Evolutionary conservation across 129 eudicot species (phyloP).

Genomic region (Flaveria brownii): DNA sequence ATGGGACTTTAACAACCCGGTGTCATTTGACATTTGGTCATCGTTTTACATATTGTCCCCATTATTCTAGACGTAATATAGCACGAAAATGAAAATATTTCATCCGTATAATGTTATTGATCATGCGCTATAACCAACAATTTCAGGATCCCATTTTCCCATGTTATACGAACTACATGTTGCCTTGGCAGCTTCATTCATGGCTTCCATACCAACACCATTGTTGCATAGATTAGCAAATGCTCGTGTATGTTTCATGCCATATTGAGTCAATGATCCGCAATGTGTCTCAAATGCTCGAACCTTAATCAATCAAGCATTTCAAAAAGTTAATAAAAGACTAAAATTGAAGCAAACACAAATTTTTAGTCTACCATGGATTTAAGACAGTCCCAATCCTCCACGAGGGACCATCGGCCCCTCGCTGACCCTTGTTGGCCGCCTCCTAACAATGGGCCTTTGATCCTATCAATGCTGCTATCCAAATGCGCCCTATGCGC

Average conservation of each 20-base stretch:
- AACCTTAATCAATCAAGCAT: conserved; percentile 43
- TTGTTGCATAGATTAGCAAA: conserved; percentile 76
- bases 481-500: conserved; percentile 61
- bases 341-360: not conserved
- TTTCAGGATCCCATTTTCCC: conserved; percentile 40
- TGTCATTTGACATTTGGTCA: too few relatives aligned
- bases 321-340: not conserved
- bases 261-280: conserved; percentile 75
- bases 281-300: conserved; percentile 65
- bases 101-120: not conserved
- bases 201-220: conserved; percentile 29
- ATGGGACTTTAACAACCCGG: too few relatives aligned
- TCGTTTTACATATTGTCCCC: too few relatives aligned
- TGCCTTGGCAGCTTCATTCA: conserved; percentile 62
- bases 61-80: too few relatives aligned
- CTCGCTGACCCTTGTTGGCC: conserved; percentile 20
- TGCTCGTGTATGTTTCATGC: conserved; percentile 83
- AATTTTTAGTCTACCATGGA: conserved; percentile 49
- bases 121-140: conserved; percentile 40
- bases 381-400: conserved; percentile 89
- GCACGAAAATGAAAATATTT: not conserved
- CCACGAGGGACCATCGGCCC: conserved; percentile 33
- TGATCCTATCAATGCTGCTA: conserved; percentile 49
- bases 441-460: conserved; percentile 46
- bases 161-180: conserved; percentile 46